Conservation (phyloP, 1,139 yeast genomes). For the Citeromyces hawaiiensis region DNA sequence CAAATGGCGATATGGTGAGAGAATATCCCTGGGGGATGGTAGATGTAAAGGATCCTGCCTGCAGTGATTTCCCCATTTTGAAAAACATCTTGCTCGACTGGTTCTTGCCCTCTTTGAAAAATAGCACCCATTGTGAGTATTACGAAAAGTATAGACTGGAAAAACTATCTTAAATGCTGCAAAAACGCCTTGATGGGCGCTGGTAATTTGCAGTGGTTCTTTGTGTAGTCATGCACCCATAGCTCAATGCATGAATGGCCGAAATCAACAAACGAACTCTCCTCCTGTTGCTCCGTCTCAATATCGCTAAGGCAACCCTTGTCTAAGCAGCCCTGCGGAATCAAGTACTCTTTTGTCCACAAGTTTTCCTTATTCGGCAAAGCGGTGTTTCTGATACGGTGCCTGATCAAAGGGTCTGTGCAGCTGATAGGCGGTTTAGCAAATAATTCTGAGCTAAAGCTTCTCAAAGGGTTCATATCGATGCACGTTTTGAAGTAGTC, state of each 20-base stretch:
- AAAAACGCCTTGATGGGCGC: not conserved
- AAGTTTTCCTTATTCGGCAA: not conserved
- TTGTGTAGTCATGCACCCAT: not conserved
- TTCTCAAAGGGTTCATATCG: not conserved
- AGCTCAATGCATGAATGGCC: not conserved
- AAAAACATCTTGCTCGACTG: conserved; percentile 89
- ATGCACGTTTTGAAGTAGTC: conserved; percentile 13
- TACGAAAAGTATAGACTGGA: conserved; percentile 68
- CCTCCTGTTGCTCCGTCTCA: not conserved
- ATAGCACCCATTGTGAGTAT: conserved; percentile 73
- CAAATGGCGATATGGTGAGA: conserved; percentile 64
- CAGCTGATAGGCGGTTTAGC: not conserved
- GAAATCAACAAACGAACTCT: not conserved
- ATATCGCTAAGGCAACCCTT: not conserved
- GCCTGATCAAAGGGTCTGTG: not conserved
- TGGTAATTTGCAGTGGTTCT: not conserved
- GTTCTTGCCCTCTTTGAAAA: conserved; percentile 89
- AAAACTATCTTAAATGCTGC: not conserved
- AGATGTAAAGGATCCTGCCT: conserved; percentile 80
- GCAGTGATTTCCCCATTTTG: conserved; percentile 83
- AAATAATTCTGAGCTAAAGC: not conserved
- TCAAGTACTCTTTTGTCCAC: not conserved
- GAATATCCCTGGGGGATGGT: conserved; percentile 83
- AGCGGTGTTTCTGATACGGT: not conserved
- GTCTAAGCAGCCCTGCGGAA: not conserved